Base-by-base conservation (phyloP, 768 basidiomycete genomes). In the Pleurotus tuber-regium region DNA sequence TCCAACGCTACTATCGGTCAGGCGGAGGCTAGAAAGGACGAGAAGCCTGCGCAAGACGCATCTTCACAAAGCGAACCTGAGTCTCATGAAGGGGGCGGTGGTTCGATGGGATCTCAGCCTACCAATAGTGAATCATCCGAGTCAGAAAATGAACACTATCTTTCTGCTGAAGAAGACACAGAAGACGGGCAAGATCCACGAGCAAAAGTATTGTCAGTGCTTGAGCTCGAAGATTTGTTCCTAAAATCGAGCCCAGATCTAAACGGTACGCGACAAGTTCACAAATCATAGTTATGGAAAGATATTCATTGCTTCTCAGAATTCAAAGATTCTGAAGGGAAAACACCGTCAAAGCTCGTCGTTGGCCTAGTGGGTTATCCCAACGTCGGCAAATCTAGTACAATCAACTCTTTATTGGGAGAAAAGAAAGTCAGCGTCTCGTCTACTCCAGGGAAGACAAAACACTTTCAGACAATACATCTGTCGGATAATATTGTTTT, bases 381-480 rank as follows among this genome's bases (percentile, higher is more conserved):
- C 0, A 99, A 99, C 62, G 96, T 98, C 19, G 97, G 97, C 12
- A 99, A 99, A 70, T 98, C 96, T 0, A 95, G 92, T 54, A 94
- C 97, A 4, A 95, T 99, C 62, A 99, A 99, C 65, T 89, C 96
- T 4, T 78, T 99, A 5, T 77, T 99, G 4, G 97, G 96, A 30
- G 89, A 93, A 66, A 96, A 97, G 74, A 93, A 91, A 77, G 97
- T 99, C 56, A 97, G 93, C 63, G 97, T 99, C 23, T 98, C 96
- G 3, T 86, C 96, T 0, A 99, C 97, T 0, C 97, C 97, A 0
- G 97, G 97, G 56, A 91, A 98, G 72, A 99, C 97, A 11, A 99
- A 99, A 65, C 96, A 99, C 69, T 98, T 98, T 71, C 97, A 99
- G 68, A 98, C 97, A 0, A 94, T 98, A 59, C 84, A 92, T 61